These are phyloP conservation scores for Chrysoporthe cubensis DNA, from an alignment of 2,329 filamentous ascomycete genomes.

Conservation along the genomic window DNA sequence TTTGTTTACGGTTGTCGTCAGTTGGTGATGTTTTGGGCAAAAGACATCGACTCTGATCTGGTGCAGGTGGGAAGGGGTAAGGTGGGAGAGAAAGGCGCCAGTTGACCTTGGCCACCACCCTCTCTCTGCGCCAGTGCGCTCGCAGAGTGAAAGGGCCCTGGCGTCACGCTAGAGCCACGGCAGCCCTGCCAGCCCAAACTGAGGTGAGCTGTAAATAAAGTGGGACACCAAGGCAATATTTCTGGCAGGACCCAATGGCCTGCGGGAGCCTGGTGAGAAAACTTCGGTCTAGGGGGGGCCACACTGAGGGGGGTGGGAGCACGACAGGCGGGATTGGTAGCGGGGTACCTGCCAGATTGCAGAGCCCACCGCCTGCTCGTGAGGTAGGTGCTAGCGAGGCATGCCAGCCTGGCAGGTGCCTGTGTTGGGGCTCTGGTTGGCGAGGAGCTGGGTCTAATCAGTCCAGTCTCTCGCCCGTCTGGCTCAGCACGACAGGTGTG, in stretches of 20 bases:
- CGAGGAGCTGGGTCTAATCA: neutral
- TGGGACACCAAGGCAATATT: constrained; percentile 10
- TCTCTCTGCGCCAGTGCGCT: constrained; percentile 2
- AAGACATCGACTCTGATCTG: constrained; percentile 17
- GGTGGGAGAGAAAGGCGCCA: constrained; percentile 25
- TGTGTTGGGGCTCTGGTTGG: neutral
- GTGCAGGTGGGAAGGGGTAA: constrained; percentile 22
- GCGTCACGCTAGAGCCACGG: constrained; percentile 13
- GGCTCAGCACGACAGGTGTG: neutral
- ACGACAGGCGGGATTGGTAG: constrained; percentile 23
- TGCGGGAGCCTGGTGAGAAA: constrained; percentile 6
- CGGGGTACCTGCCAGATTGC: constrained; percentile 25
- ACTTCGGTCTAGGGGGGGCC: constrained; percentile 9
- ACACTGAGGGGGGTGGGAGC: neutral
- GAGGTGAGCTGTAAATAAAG: constrained; percentile 18
- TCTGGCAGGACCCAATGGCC: constrained; percentile 21
- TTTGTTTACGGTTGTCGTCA: constrained; percentile 21
- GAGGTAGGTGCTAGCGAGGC: constrained; percentile 19
- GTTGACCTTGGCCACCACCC: constrained; percentile 10
- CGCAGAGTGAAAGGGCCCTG: constrained; percentile 8
- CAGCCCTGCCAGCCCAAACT: constrained; percentile 13
- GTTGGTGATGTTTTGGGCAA: constrained; percentile 28
- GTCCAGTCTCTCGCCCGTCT: neutral
- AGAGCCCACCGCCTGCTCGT: constrained; percentile 17
- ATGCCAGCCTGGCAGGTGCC: neutral